Percentiles rank a stretch among this genome's conserved stretches.
Conservation (phyloP, 257 asterid genomes). For the Plantago ovata region DNA sequence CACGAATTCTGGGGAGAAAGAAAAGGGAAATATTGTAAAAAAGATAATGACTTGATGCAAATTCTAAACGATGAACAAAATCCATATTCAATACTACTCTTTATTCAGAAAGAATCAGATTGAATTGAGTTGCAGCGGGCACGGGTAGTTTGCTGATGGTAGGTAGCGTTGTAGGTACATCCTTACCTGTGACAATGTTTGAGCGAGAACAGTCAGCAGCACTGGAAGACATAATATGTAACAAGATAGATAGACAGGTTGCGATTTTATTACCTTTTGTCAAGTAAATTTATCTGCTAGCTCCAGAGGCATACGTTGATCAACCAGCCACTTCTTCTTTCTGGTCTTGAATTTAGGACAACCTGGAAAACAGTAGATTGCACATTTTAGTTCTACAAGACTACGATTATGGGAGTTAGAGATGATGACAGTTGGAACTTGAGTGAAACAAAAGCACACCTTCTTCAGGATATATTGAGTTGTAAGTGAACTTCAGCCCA, state of each 20-base stretch:
- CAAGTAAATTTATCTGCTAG: slow-evolving; percentile 48
- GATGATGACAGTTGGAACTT: neutral
- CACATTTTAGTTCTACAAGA: neutral
- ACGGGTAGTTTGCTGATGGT: slow-evolving; percentile 6
- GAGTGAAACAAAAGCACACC: slow-evolving; percentile 35
- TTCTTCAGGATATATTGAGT: slow-evolving; percentile 91
- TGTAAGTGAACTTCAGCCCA: slow-evolving; percentile 99
- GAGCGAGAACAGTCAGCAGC: neutral
- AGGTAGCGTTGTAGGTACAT: slow-evolving; percentile 21
- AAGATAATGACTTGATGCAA: neutral
- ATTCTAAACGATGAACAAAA: slow-evolving; percentile 1
- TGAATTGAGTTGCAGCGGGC: slow-evolving; percentile 15
- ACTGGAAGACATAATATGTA: neutral
- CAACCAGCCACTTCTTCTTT: slow-evolving; percentile 53
- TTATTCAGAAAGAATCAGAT: slow-evolving; percentile 33
- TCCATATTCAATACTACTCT: slow-evolving; percentile 11
- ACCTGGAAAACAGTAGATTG: slow-evolving; percentile 35
- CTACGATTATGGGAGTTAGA: too few relatives aligned
- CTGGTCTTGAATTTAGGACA: slow-evolving; percentile 42
- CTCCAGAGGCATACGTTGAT: slow-evolving; percentile 54
- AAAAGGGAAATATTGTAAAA: neutral
- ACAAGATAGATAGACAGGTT: neutral
- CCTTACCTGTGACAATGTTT: slow-evolving; percentile 23
- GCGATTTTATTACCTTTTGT: slow-evolving; percentile 23
- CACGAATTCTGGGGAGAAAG: neutral